Evolutionary conservation across 768 basidiomycete species (phyloP), one percentile per base, ranked within the genome.

Genomic region (Leccinum pellstonianum): DNA sequence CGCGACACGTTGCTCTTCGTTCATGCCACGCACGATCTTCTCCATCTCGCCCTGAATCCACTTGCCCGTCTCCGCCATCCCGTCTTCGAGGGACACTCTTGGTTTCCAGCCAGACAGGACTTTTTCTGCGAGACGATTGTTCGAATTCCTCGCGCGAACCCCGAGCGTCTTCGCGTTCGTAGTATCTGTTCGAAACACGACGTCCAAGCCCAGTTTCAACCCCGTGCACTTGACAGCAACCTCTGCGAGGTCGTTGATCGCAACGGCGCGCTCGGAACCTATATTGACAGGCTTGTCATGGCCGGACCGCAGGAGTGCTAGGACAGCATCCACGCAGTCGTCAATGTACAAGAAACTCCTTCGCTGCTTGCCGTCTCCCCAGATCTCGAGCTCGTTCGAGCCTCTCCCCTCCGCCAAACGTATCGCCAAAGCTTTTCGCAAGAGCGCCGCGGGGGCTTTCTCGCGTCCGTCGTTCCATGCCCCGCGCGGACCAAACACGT

Each of bases 321-420:
- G 54, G 33, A 86, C 62, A 0, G 74, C 85, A n/a, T 80, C 78
- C 19, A 85, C 79, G 17, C 80, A 79, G 63, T 86, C 83, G 57
- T 77, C 75, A 50, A 85, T 83, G 67, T 74, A 85, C 8, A 85
- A 69, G 64, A 86, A 86, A 57, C 82, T 84, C 1, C 85, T 75
- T 7, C 78, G 73, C 58, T 86, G 85, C 1, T 37, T 61, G 2
- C 84, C 85, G 56, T 79, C 75, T 0, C 85, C 84, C 83, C 84
- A 86, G 33, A 86, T 77, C 66, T 86, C 84, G 35, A 86, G 69
- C 2, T 62, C 66, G 5, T 61, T 54, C 7, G 57, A 27, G 10
- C 58, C 55, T 11, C 4, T 25, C 5, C 47, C 49, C n/a, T 43
- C 41, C 12, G 56, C 54, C 46, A 68, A 19, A 14, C 58, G 60